These are phyloP conservation scores for Rhododendron vialii DNA, from an alignment of 148 eudicot species.

Conservation along the genomic window DNA sequence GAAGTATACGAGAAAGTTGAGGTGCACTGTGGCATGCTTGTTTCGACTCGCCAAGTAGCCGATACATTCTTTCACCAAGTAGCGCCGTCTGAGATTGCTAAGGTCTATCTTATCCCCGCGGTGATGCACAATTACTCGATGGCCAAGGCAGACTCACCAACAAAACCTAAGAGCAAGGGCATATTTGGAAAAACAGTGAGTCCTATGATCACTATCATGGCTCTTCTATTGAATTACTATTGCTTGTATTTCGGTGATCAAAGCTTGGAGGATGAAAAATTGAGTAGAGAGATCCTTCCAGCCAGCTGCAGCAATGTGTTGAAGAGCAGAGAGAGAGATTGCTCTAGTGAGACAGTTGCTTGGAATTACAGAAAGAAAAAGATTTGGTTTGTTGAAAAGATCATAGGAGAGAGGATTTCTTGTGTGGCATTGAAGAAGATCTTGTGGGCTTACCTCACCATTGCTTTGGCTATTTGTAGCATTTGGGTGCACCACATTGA, in stretches of 20 bases:
- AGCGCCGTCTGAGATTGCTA: constrained; percentile 61
- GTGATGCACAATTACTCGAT: not conserved
- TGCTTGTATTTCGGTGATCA: not conserved
- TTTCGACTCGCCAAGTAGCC: constrained; percentile 58
- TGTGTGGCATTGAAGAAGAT: constrained; percentile 29
- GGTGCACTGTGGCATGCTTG: constrained; percentile 49
- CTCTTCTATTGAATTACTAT: not conserved
- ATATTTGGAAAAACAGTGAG: not conserved
- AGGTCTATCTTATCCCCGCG: constrained; percentile 43
- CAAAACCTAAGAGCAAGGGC: not conserved
- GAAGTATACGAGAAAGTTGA: constrained; percentile 56
- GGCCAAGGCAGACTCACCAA: not conserved
- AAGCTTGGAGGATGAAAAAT: not conserved
- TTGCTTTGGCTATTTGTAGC: constrained; percentile 49
- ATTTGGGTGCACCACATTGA: constrained; percentile 47
- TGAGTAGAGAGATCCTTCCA: not conserved
- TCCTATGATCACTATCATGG: not conserved
- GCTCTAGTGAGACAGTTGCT: not conserved
- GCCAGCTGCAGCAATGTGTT: not conserved
- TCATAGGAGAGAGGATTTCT: constrained; percentile 18
- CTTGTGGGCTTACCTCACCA: constrained; percentile 50
- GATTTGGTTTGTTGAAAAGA: not conserved
- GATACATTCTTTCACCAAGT: constrained; percentile 70
- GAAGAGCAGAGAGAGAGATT: constrained; percentile 1
- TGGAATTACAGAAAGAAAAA: not conserved